These are phyloP conservation scores for Alternaria sp. DNA, from an alignment of 2,329 filamentous ascomycete species.

Conservation along the genomic window DNA sequence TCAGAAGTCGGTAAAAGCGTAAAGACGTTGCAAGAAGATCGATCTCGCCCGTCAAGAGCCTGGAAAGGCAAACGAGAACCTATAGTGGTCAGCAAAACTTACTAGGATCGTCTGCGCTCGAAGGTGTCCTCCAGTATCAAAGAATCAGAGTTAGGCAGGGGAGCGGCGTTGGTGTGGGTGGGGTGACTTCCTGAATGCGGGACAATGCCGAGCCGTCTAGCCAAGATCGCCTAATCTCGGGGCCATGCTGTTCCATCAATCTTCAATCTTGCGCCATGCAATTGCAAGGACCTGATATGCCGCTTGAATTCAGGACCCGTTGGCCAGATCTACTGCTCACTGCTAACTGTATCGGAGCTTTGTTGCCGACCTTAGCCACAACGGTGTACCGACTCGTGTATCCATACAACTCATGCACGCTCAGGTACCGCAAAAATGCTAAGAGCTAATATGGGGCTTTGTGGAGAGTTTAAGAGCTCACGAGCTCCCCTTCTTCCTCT, in stretches of 20 bases:
- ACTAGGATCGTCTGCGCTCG: neutral
- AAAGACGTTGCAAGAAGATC: neutral
- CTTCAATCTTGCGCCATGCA: neutral
- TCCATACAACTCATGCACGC: constrained; percentile 1
- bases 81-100: neutral
- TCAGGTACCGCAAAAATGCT: neutral
- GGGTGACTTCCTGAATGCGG: neutral
- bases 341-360: neutral
- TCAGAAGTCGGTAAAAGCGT: neutral
- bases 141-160: neutral
- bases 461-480: constrained; percentile 1
- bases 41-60: neutral
- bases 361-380: neutral
- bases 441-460: neutral
- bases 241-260: neutral
- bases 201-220: neutral
- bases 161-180: neutral
- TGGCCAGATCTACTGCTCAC: neutral
- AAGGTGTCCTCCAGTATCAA: neutral
- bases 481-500: constrained; percentile 2
- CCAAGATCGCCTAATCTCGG: constrained; percentile 1
- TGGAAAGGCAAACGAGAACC: neutral
- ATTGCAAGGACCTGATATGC: neutral
- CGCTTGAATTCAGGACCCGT: neutral
- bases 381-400: neutral